phyloP scores from a whole-genome alignment of 495 filamentous ascomycete genomes.

The Talaromyces stipitatus region DNA sequence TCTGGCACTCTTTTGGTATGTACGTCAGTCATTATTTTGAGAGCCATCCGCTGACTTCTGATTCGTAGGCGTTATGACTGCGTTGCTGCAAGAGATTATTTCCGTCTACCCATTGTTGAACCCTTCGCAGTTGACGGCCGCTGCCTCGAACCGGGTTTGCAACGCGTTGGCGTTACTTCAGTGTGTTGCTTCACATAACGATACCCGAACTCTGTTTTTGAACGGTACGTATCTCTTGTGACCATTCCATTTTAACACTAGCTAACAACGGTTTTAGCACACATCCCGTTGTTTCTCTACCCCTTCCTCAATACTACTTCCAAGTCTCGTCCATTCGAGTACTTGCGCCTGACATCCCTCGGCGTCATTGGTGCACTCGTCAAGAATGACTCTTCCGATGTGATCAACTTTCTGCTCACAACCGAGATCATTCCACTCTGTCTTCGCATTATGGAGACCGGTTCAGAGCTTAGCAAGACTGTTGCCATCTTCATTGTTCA shows the following conservation, averaged over 20 bases:
- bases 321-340: slow-evolving; percentile 96
- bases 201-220: slow-evolving; percentile 87
- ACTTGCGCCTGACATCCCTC: slow-evolving; percentile 93
- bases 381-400: slow-evolving; percentile 97
- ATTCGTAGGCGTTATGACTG: slow-evolving; percentile 88
- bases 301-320: slow-evolving; percentile 99
- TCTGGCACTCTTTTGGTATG: slow-evolving; percentile 98
- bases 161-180: slow-evolving; percentile 95
- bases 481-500: slow-evolving; percentile 99
- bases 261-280: slow-evolving; percentile 51
- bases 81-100: slow-evolving; percentile 95
- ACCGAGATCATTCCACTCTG: slow-evolving; percentile 99
- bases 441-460: slow-evolving; percentile 98
- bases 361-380: slow-evolving; percentile 96
- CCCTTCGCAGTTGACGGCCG: slow-evolving; percentile 92
- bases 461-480: slow-evolving; percentile 96
- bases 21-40: neutral
- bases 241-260: neutral
- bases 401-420: slow-evolving; percentile 97
- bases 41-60: slow-evolving; percentile 4
- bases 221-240: slow-evolving; percentile 51
- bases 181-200: slow-evolving; percentile 96
- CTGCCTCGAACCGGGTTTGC: slow-evolving; percentile 94
- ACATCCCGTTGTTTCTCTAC: slow-evolving; percentile 97
- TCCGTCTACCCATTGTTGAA: slow-evolving; percentile 96